Evolutionary conservation across 805 yeast species (phyloP).

Genomic region (Metschnikowia cubensis): DNA sequence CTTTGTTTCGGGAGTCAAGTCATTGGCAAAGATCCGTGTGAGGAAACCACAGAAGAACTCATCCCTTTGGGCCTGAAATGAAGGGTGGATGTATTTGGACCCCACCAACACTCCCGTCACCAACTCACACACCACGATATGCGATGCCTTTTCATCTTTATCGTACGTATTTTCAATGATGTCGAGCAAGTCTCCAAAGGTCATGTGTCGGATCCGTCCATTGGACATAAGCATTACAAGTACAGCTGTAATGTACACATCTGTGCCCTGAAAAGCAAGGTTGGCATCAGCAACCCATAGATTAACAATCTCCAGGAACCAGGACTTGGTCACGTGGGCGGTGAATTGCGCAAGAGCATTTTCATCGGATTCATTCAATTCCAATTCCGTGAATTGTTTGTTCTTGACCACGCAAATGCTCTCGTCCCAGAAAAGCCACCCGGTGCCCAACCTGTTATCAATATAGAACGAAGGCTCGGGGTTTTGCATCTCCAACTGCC

Average conservation of each 20-base stretch:
- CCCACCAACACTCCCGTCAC: constrained; percentile 59
- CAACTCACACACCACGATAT: constrained; percentile 70
- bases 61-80: constrained; percentile 39
- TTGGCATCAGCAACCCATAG: constrained; percentile 59
- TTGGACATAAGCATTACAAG: constrained; percentile 48
- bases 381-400: constrained; percentile 22
- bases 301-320: constrained; percentile 52
- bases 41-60: constrained; percentile 44
- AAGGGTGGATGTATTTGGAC: constrained; percentile 38
- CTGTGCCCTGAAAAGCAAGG: constrained; percentile 61
- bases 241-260: constrained; percentile 54
- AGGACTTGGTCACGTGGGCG: constrained; percentile 44
- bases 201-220: constrained; percentile 39
- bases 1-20: constrained; percentile 68
- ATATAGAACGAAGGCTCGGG: constrained; percentile 49
- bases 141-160: constrained; percentile 67
- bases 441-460: constrained; percentile 53
- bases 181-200: constrained; percentile 50
- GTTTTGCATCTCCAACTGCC: constrained; percentile 51
- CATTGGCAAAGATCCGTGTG: constrained; percentile 44
- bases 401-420: constrained; percentile 44
- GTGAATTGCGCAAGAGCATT: constrained; percentile 43
- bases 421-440: constrained; percentile 77
- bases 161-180: constrained; percentile 50
- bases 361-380: constrained; percentile 41